These are phyloP conservation scores for Vinca minor DNA, from an alignment of 257 asterid genomes.

Conservation along the genomic window DNA sequence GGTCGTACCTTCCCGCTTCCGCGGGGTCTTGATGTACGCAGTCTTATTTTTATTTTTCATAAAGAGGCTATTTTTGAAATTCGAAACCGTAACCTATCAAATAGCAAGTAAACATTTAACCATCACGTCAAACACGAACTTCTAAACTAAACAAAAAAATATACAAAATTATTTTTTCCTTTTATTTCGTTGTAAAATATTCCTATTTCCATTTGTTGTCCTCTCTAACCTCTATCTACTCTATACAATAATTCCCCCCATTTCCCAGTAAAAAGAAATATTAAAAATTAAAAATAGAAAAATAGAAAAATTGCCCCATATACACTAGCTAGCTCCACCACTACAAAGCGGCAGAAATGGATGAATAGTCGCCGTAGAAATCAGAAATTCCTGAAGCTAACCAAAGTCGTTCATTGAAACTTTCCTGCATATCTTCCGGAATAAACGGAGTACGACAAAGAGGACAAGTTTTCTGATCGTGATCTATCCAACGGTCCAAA, in stretches of 20 bases:
- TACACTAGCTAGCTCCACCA: background rate
- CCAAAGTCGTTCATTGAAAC: constrained; percentile 78
- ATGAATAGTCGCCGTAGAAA: constrained; percentile 64
- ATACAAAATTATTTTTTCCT: background rate
- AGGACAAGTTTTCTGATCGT: constrained; percentile 95
- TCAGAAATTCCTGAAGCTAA: constrained; percentile 78
- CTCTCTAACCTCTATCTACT: background rate
- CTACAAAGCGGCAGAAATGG: constrained; percentile 57
- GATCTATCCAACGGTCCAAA: constrained; percentile 99
- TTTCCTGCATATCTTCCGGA: constrained; percentile 85
- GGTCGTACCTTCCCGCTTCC: too few species aligned
- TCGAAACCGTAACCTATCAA: too few species aligned
- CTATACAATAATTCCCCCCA: constrained; percentile 9
- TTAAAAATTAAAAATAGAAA: too few species aligned
- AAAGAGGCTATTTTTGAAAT: too few species aligned
- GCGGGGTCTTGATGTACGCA: too few species aligned
- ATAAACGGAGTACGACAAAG: constrained; percentile 74
- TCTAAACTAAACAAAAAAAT: too few species aligned
- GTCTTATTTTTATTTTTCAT: too few species aligned
- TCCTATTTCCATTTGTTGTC: background rate
- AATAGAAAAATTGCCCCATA: background rate
- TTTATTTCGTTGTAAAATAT: background rate
- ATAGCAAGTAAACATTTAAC: too few species aligned
- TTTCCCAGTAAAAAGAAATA: background rate
- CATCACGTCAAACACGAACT: too few species aligned